Percentiles rank a stretch among this genome's conserved stretches.
These are phyloP conservation scores for Medicago ruthenica DNA, from an alignment of 306 rosid species.

Conservation along the genomic window DNA sequence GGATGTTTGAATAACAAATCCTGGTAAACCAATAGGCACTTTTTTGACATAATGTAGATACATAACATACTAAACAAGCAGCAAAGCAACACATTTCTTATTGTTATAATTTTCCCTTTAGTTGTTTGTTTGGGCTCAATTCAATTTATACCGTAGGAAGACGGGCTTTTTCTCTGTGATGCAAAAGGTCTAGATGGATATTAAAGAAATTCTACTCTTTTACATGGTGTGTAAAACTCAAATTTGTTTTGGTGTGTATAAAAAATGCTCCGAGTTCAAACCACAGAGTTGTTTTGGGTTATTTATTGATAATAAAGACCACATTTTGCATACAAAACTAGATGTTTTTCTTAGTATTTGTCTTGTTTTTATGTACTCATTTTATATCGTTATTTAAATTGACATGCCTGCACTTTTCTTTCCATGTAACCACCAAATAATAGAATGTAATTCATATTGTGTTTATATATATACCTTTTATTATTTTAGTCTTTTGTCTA, in stretches of 20 bases:
- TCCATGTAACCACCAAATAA: not conserved
- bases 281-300: constrained; percentile 18
- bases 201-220: constrained; percentile 23
- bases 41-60: constrained; percentile 21
- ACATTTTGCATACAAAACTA: not conserved
- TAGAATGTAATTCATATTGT: constrained; percentile 4
- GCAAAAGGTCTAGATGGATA: not conserved
- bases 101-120: constrained; percentile 8
- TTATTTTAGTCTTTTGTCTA: constrained; percentile 12
- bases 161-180: not conserved
- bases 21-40: constrained; percentile 4
- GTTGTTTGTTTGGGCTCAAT: constrained; percentile 23
- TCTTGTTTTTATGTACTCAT: constrained; percentile 22
- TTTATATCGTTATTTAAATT: constrained; percentile 32
- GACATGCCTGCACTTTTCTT: constrained; percentile 22
- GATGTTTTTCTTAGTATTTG: constrained; percentile 18
- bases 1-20: constrained; percentile 8
- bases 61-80: constrained; percentile 1
- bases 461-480: constrained; percentile 21
- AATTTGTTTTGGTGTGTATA: constrained; percentile 14
- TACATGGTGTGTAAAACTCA: constrained; percentile 4
- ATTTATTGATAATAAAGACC: not conserved
- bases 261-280: constrained; percentile 27
- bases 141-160: constrained; percentile 8
- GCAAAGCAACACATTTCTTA: constrained; percentile 13